phyloP scores from a whole-genome alignment of 345 rosid genomes.

The Mallotus nudiflorus region DNA sequence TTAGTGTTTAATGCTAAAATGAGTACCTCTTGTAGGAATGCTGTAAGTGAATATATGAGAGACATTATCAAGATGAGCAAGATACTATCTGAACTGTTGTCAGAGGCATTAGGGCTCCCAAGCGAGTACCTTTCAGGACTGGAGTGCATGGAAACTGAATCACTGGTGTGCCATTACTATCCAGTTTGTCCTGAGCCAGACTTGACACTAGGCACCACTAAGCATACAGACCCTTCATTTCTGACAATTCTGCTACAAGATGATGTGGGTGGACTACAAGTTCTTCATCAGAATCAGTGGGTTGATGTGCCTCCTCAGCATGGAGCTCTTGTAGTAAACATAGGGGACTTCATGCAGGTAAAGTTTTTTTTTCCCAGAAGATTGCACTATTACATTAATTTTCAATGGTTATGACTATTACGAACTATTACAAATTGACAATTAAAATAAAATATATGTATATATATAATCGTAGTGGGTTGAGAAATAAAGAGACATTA shows the following conservation, averaged over 20 bases:
- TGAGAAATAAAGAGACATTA: too few relatives aligned
- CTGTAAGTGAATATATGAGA: conserved; percentile 41
- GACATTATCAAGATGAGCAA: conserved; percentile 29
- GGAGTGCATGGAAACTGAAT: conserved; percentile 52
- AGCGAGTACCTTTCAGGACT: conserved; percentile 35
- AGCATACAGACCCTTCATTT: conserved; percentile 52
- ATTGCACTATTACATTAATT: too few relatives aligned
- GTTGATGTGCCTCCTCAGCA: conserved; percentile 38
- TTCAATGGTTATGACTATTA: too few relatives aligned
- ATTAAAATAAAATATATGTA: too few relatives aligned
- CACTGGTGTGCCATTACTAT: conserved; percentile 45
- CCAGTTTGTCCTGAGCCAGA: conserved; percentile 58
- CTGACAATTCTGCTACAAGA: conserved; percentile 52
- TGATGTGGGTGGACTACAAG: conserved; percentile 46
- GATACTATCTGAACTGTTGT: conserved; percentile 33
- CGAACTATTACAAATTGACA: too few relatives aligned
- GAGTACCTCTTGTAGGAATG: conserved; percentile 31
- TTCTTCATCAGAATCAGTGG: conserved; percentile 45
- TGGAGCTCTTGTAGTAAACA: conserved; percentile 44
- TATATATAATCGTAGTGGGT: too few relatives aligned
- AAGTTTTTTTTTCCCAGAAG: background rate
- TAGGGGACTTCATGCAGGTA: conserved; percentile 58
- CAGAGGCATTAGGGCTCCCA: conserved; percentile 47
- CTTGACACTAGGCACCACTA: conserved; percentile 40
- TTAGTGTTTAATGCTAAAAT: background rate